Evolutionary conservation across 768 basidiomycete species (phyloP).

Genomic region (Cystofilobasidium capitatum): DNA sequence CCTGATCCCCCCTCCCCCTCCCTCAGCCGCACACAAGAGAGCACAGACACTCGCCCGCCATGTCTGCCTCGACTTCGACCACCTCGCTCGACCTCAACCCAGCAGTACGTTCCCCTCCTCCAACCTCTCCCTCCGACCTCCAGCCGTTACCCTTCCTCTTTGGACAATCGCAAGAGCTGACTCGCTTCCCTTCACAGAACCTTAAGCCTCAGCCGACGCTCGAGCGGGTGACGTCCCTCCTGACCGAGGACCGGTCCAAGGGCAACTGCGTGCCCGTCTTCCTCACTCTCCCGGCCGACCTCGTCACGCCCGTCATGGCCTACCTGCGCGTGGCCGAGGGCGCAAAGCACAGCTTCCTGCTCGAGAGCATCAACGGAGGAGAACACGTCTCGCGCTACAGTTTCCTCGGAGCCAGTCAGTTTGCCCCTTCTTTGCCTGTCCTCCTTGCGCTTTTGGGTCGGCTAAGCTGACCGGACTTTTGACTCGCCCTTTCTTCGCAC

Average conservation of each 20-base stretch:
- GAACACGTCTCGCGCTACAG: conserved; percentile 88
- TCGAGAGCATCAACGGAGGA: conserved; percentile 84
- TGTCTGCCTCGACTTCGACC: not conserved
- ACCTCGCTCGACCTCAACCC: not conserved
- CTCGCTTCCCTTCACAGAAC: not conserved
- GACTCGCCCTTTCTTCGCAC: not conserved
- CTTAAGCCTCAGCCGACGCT: conserved; percentile 50
- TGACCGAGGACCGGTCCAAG: conserved; percentile 59
- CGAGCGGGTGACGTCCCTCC: conserved; percentile 60
- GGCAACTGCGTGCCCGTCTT: conserved; percentile 92
- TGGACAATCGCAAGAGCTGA: no score
- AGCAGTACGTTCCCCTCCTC: not conserved
- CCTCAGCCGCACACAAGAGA: no score
- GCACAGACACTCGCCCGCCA: not conserved
- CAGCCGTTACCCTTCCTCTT: no score
- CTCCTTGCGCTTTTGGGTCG: not conserved
- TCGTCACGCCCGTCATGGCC: conserved; percentile 92
- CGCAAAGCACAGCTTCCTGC: conserved; percentile 75
- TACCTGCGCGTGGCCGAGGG: conserved; percentile 79
- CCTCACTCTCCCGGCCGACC: conserved; percentile 85
- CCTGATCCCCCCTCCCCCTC: not conserved
- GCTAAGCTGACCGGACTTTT: not conserved
- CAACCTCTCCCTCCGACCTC: not conserved
- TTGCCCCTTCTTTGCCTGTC: not conserved
- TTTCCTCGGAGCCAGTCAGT: conserved; percentile 86